A percentile compares a stretch with the other conserved stretches of the same genome.
Evolutionary conservation across 2,329 filamentous ascomycete species (phyloP).

Genomic region (Talaromyces sp.): DNA sequence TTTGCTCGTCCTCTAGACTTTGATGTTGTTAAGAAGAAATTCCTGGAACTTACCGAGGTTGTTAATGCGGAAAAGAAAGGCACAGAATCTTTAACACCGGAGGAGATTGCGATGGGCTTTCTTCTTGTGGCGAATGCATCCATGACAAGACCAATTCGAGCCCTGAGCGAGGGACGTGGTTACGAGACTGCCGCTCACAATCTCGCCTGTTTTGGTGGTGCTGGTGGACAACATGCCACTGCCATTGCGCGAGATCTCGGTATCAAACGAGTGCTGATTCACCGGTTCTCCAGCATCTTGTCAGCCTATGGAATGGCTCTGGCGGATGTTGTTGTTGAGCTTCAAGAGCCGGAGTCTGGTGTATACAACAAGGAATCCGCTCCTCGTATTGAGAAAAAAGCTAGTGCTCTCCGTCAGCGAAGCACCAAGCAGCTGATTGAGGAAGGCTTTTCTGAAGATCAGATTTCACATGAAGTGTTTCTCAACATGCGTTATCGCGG

Average conservation of each 20-base stretch:
- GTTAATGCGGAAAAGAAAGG: constrained; percentile 41
- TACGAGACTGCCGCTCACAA: constrained; percentile 29
- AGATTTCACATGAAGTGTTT: constrained; percentile 35
- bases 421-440: constrained; percentile 30
- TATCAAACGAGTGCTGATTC: constrained; percentile 44
- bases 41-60: constrained; percentile 41
- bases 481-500: constrained; percentile 46
- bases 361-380: constrained; percentile 21
- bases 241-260: constrained; percentile 42
- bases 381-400: constrained; percentile 25
- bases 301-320: constrained; percentile 47
- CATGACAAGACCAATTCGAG: constrained; percentile 26
- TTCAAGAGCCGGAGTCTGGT: constrained; percentile 33
- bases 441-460: constrained; percentile 38
- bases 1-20: constrained; percentile 40
- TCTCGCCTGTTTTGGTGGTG: constrained; percentile 32
- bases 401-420: constrained; percentile 29
- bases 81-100: constrained; percentile 25
- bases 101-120: constrained; percentile 26
- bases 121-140: constrained; percentile 25
- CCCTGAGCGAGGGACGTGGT: constrained; percentile 27
- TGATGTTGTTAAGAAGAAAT: constrained; percentile 41
- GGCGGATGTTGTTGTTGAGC: constrained; percentile 40
- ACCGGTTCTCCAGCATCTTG: constrained; percentile 41
- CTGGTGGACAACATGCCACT: constrained; percentile 41